Evolutionary conservation across 768 basidiomycete genomes (phyloP).

Genomic region (Leucosporidium creatinivorum): DNA sequence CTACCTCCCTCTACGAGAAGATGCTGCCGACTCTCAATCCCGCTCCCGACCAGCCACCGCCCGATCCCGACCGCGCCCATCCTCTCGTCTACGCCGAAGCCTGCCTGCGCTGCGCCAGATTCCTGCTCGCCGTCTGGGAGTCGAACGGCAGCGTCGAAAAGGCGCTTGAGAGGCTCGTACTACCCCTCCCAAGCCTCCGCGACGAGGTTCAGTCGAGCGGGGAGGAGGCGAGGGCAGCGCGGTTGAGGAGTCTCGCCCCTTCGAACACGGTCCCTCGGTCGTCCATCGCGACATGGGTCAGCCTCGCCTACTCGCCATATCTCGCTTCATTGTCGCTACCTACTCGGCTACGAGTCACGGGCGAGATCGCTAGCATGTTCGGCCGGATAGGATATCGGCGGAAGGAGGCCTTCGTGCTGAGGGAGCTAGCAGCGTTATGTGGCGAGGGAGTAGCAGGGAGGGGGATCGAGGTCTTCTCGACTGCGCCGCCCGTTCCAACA

Average conservation of each 20-base stretch:
- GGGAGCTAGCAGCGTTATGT: constrained; percentile 80
- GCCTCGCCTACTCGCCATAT: constrained; percentile 24
- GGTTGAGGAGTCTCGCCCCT: constrained; percentile 17
- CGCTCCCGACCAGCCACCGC: constrained; percentile 51
- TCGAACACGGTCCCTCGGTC: constrained; percentile 29
- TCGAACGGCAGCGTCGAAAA: constrained; percentile 60
- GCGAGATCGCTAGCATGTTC: constrained; percentile 66
- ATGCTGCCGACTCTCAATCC: constrained; percentile 14
- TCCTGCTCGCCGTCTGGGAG: constrained; percentile 58
- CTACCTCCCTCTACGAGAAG: constrained; percentile 30
- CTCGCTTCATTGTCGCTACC: constrained; percentile 67
- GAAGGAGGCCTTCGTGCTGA: constrained; percentile 77
- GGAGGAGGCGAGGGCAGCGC: background rate
- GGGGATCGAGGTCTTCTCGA: constrained; percentile 15
- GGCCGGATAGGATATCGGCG: constrained; percentile 73
- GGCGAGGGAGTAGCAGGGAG: constrained; percentile 55
- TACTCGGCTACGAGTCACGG: constrained; percentile 62
- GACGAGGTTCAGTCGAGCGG: constrained; percentile 57
- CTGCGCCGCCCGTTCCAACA: background rate
- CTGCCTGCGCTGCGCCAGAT: constrained; percentile 63
- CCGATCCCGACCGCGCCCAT: constrained; percentile 40
- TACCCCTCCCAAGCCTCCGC: constrained; percentile 46
- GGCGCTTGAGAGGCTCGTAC: constrained; percentile 74
- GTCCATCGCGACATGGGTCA: constrained; percentile 22
- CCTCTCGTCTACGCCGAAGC: constrained; percentile 60